A percentile compares a stretch with the other conserved stretches of the same genome.
Evolutionary conservation across 31 red algal species (phyloP).

Genomic region (Odonthalia washingtoniensis): DNA sequence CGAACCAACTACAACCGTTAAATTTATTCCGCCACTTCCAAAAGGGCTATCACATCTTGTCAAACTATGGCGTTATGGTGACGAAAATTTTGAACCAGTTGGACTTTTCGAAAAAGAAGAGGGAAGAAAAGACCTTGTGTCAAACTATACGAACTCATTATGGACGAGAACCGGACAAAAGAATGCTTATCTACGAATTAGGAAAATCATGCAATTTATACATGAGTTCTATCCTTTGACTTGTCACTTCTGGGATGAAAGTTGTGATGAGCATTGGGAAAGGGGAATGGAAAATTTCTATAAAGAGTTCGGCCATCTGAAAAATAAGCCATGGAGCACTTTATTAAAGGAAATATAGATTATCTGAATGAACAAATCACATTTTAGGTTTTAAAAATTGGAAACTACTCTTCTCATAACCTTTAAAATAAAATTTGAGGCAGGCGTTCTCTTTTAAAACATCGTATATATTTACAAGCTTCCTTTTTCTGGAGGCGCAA

Average conservation of each 20-base stretch:
- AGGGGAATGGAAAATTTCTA: neutral
- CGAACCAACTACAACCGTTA: neutral
- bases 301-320: neutral
- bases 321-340: neutral
- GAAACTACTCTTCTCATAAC: too few species aligned
- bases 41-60: neutral
- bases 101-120: neutral
- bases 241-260: neutral
- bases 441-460: too few species aligned
- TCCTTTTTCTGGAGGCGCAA: too few species aligned
- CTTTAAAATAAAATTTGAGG: too few species aligned
- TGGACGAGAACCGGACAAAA: neutral
- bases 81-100: neutral
- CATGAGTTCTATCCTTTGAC: neutral
- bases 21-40: neutral
- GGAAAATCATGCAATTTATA: neutral
- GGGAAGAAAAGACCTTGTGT: neutral
- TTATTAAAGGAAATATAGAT: neutral
- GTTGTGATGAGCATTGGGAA: neutral
- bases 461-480: too few species aligned
- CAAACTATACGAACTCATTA: neutral
- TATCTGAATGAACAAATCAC: neutral
- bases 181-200: neutral
- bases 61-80: neutral
- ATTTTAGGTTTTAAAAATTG: too few species aligned